Percentiles rank a stretch among this genome's conserved stretches.
Conservation (phyloP, 805 yeast genomes). For the Cyberlindnera bimundalis region DNA sequence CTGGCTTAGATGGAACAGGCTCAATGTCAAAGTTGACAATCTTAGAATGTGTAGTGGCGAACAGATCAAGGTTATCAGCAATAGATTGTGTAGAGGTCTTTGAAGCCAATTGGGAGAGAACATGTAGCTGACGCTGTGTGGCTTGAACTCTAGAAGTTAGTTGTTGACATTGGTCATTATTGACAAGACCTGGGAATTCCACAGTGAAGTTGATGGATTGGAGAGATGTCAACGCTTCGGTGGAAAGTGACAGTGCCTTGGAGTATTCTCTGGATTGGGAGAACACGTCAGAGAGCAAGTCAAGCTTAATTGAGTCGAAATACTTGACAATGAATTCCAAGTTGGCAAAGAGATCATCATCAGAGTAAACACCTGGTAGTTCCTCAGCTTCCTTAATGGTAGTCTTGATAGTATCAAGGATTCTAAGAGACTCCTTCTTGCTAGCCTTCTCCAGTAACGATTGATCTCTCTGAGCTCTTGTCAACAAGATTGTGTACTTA, state of each 20-base stretch:
- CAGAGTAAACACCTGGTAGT: constrained; percentile 90
- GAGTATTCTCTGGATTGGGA: constrained; percentile 37
- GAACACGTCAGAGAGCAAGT: constrained; percentile 44
- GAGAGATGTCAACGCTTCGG: constrained; percentile 28
- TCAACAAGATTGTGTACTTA: constrained; percentile 60
- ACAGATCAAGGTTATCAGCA: constrained; percentile 18
- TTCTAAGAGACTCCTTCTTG: constrained; percentile 35
- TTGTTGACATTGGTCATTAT: constrained; percentile 33
- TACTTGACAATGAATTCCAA: constrained; percentile 47
- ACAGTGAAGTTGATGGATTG: constrained; percentile 6
- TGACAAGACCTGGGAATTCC: constrained; percentile 34
- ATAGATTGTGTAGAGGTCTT: constrained; percentile 27
- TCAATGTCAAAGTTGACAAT: constrained; percentile 32
- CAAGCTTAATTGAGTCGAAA: constrained; percentile 43
- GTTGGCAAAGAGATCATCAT: constrained; percentile 59
- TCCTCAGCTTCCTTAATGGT: constrained; percentile 63
- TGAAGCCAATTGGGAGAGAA: constrained; percentile 41
- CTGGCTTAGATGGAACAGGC: constrained; percentile 81
- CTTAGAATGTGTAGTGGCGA: constrained; percentile 24
- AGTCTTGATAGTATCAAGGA: constrained; percentile 40
- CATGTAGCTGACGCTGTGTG: constrained; percentile 34
- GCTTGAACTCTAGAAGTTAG: constrained; percentile 21
- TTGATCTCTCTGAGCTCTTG: constrained; percentile 71
- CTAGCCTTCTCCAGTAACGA: constrained; percentile 22
- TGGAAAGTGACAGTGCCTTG: constrained; percentile 46